A percentile compares a stretch with the other conserved stretches of the same genome.
Evolutionary conservation across 805 yeast genomes (phyloP).

Genomic region (Metschnikowia chrysomelidarum): DNA sequence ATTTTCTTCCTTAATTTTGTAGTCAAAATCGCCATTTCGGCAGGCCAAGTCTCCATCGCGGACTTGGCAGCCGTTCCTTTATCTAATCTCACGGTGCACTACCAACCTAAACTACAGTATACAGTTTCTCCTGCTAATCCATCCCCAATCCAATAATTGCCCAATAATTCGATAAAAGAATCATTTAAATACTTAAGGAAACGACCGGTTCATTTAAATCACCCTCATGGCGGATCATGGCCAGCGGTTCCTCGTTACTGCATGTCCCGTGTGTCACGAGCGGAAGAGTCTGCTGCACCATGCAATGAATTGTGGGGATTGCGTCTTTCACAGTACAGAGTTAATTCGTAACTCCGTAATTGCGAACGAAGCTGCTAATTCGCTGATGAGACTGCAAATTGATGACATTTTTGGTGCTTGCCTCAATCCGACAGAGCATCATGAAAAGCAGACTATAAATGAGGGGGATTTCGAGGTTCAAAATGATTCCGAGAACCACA

Average conservation of each 20-base stretch:
- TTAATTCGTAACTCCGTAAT: slow-evolving; percentile 25
- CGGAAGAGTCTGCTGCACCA: slow-evolving; percentile 8
- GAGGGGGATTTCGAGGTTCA: too few species aligned
- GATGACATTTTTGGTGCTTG: slow-evolving; percentile 25
- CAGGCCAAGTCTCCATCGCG: too few species aligned
- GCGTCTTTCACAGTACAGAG: slow-evolving; percentile 22
- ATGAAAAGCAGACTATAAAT: too few species aligned
- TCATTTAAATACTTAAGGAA: too few species aligned
- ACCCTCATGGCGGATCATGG: slow-evolving; percentile 12
- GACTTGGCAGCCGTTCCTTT: too few species aligned
- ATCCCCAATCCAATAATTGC: not conserved
- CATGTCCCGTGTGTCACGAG: slow-evolving; percentile 19
- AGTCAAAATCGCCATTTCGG: too few species aligned
- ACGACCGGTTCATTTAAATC: too few species aligned
- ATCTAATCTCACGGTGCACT: slow-evolving; percentile 12
- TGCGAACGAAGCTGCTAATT: slow-evolving; percentile 26
- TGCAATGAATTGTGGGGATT: slow-evolving; percentile 24
- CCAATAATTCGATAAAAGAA: too few species aligned
- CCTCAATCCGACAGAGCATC: not conserved
- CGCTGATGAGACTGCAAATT: slow-evolving; percentile 23
- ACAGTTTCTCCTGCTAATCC: too few species aligned
- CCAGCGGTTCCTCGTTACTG: not conserved
- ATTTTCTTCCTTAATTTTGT: too few species aligned
- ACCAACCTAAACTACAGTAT: not conserved
- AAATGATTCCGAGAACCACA: too few species aligned